phyloP scores from a whole-genome alignment of 176 grass and related monocot species.

The Dactylis glomerata region DNA sequence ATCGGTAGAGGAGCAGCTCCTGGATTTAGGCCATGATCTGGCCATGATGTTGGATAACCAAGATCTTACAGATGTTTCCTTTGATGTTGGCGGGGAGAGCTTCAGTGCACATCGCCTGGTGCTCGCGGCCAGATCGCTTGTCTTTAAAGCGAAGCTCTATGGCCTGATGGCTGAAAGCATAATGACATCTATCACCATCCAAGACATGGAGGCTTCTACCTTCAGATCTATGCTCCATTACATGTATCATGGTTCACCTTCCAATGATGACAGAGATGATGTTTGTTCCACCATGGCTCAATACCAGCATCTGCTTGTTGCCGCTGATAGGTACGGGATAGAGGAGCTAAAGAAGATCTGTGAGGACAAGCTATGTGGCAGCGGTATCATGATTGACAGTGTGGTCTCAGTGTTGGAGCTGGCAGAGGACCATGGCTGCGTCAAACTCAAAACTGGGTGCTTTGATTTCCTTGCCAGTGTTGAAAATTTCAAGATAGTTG shows the following conservation, averaged over 20 bases:
- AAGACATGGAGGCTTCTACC: background rate
- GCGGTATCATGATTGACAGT: background rate
- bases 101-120: conserved; percentile 16
- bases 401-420: background rate
- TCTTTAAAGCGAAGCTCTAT: background rate
- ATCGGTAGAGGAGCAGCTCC: no score
- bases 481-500: conserved; percentile 2
- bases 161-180: background rate
- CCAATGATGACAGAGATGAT: background rate
- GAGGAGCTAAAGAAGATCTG: conserved; percentile 3
- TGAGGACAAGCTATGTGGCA: background rate
- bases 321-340: background rate
- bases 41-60: background rate
- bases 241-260: background rate
- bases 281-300: background rate
- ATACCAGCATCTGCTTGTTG: background rate
- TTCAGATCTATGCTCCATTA: conserved; percentile 28
- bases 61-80: conserved; percentile 14
- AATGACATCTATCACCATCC: background rate
- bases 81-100: background rate
- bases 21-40: background rate
- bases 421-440: background rate
- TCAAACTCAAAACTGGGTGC: conserved; percentile 17
- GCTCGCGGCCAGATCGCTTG: background rate
- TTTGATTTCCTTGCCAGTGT: conserved; percentile 11